Conservation (phyloP, 2,329 filamentous ascomycete species). For the Botrytis tulipae region DNA sequence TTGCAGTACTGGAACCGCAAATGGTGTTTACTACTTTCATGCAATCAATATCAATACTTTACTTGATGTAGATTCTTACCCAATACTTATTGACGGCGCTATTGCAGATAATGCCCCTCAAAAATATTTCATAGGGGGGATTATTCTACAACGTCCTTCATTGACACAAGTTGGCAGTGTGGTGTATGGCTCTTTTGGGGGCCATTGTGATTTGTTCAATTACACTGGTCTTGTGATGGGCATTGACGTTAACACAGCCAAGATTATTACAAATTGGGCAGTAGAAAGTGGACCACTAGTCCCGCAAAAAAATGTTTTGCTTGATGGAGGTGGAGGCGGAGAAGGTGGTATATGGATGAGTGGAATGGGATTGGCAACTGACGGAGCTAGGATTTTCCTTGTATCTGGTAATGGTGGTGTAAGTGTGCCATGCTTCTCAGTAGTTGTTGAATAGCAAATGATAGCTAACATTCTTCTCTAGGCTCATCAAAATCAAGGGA, state of each 20-base stretch:
- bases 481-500: conserved; percentile 38
- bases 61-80: conserved; percentile 21
- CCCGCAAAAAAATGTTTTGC: conserved; percentile 35
- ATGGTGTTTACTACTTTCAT: conserved; percentile 28
- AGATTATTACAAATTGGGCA: conserved; percentile 36
- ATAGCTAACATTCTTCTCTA: conserved; percentile 21
- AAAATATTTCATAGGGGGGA: conserved; percentile 26
- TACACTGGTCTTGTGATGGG: conserved; percentile 45
- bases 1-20: conserved; percentile 16
- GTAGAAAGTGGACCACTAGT: conserved; percentile 42
- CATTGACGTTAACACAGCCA: conserved; percentile 42
- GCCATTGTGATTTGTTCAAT: conserved; percentile 28
- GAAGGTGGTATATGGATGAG: conserved; percentile 41
- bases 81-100: conserved; percentile 25
- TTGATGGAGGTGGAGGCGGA: conserved; percentile 39
- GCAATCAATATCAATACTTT: conserved; percentile 25
- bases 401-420: conserved; percentile 38
- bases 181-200: conserved; percentile 25
- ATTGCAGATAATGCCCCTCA: conserved; percentile 23
- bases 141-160: conserved; percentile 25
- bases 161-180: conserved; percentile 19
- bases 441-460: not conserved
- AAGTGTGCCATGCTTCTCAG: not conserved
- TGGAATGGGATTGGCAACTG: conserved; percentile 39
- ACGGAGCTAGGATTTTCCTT: conserved; percentile 36